A percentile compares a stretch with the other conserved stretches of the same genome.
These are phyloP conservation scores for Pseudocercospora ulei DNA, from an alignment of 2,329 filamentous ascomycete genomes.

Conservation along the genomic window DNA sequence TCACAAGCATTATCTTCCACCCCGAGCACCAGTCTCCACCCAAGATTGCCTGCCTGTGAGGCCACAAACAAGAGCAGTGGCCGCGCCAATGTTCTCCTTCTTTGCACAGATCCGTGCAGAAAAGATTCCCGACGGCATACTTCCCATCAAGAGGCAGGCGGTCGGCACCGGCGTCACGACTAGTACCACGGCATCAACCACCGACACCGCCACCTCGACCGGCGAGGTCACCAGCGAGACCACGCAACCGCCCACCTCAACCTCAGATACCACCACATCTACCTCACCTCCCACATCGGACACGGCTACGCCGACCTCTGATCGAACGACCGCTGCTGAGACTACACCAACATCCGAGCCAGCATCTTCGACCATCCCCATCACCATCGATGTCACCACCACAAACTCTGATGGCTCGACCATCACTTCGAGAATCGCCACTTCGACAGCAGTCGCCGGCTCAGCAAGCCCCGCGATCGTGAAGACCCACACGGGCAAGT, in stretches of 20 bases:
- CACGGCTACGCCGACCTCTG: slow-evolving; percentile 13
- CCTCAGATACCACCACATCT: slow-evolving; percentile 13
- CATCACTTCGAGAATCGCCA: slow-evolving; percentile 25
- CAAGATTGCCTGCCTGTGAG: slow-evolving; percentile 11
- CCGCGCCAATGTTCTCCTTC: slow-evolving; percentile 27
- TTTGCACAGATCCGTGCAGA: slow-evolving; percentile 29
- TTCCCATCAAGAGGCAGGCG: slow-evolving; percentile 32
- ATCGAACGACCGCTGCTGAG: slow-evolving; percentile 1
- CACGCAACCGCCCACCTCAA: slow-evolving; percentile 12
- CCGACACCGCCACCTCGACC: slow-evolving; percentile 11
- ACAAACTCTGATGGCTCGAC: slow-evolving; percentile 29
- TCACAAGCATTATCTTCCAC: neutral
- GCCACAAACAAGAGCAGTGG: slow-evolving; percentile 5
- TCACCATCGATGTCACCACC: slow-evolving; percentile 28
- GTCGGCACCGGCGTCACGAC: slow-evolving; percentile 29
- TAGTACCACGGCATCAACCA: slow-evolving; percentile 13
- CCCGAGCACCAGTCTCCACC: neutral
- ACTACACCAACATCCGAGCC: slow-evolving; percentile 13
- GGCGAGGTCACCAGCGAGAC: slow-evolving; percentile 14
- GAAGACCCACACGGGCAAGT: slow-evolving; percentile 18
- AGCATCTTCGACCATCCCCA: slow-evolving; percentile 20
- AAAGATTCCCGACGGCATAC: slow-evolving; percentile 30
- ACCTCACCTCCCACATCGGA: slow-evolving; percentile 2
- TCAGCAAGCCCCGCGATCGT: slow-evolving; percentile 19
- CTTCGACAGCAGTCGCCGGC: slow-evolving; percentile 21